phyloP scores from a whole-genome alignment of 257 asterid species.

The Coffea canephora region DNA sequence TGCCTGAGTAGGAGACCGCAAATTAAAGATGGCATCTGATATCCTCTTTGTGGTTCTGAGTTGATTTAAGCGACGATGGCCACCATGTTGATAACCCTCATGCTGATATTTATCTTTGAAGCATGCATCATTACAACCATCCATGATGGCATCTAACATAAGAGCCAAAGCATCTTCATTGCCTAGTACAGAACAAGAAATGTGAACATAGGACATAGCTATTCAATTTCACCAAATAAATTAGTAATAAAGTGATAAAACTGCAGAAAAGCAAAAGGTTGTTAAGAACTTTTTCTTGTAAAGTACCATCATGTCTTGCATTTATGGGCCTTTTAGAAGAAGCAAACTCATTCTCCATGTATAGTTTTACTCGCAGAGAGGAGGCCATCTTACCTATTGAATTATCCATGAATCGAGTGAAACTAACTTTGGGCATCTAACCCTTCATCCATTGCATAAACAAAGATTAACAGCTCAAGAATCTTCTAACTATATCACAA shows the following conservation, averaged over 20 bases:
- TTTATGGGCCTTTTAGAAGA: neutral
- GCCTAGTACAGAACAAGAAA: conserved; percentile 11
- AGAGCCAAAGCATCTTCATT: conserved; percentile 16
- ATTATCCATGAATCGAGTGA: neutral
- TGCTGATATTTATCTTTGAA: conserved; percentile 4
- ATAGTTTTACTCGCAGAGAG: neutral
- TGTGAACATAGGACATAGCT: neutral
- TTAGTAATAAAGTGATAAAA: neutral
- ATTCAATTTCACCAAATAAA: neutral
- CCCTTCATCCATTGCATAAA: neutral
- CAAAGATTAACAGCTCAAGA: neutral
- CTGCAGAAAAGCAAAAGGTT: neutral
- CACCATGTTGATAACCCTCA: conserved; percentile 2
- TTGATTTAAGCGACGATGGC: neutral
- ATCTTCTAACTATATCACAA: neutral
- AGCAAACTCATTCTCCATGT: neutral
- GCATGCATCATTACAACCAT: conserved; percentile 13
- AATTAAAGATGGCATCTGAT: conserved; percentile 7
- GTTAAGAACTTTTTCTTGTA: neutral
- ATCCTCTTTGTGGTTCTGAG: conserved; percentile 1
- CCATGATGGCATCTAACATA: conserved; percentile 16
- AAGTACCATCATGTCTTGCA: neutral
- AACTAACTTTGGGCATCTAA: neutral
- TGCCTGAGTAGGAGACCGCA: conserved; percentile 17
- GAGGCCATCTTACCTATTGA: neutral